Conservation (phyloP, 208 protist genomes). For the Leptomonas pyrrhocoris region DNA sequence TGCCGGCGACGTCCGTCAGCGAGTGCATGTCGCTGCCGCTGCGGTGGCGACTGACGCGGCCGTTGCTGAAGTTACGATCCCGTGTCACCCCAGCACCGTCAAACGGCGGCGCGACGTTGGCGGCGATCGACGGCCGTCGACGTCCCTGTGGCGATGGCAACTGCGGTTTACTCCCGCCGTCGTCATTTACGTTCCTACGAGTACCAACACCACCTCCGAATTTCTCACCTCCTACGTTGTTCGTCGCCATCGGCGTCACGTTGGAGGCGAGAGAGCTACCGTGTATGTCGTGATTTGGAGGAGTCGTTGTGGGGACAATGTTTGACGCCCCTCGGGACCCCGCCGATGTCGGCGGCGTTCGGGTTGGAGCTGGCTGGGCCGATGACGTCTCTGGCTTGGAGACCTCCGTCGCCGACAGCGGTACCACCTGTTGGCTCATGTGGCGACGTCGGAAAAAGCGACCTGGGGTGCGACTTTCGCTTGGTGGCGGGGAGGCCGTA, state of each 20-base stretch:
- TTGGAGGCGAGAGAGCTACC: neutral
- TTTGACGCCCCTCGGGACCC: neutral
- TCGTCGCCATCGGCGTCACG: neutral
- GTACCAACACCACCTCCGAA: neutral
- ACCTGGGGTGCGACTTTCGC: neutral
- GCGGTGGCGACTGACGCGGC: neutral
- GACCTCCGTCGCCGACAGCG: constrained; percentile 11
- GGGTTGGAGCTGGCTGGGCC: neutral
- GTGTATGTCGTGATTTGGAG: neutral
- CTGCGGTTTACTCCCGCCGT: neutral
- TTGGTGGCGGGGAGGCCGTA: constrained; percentile 9
- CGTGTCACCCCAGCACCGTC: neutral
- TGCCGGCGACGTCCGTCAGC: neutral
- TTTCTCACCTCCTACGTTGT: neutral
- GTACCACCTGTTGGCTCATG: neutral
- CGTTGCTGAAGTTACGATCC: neutral
- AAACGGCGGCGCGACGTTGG: neutral
- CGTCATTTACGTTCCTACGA: neutral
- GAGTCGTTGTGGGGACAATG: neutral
- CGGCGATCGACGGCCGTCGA: neutral
- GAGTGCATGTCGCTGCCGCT: constrained; percentile 12
- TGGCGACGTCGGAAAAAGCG: constrained; percentile 16
- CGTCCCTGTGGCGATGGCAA: neutral
- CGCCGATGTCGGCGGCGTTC: neutral
- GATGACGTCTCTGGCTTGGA: neutral